Conservation (phyloP, 345 rosid species). For the Aquilaria malaccensis region DNA sequence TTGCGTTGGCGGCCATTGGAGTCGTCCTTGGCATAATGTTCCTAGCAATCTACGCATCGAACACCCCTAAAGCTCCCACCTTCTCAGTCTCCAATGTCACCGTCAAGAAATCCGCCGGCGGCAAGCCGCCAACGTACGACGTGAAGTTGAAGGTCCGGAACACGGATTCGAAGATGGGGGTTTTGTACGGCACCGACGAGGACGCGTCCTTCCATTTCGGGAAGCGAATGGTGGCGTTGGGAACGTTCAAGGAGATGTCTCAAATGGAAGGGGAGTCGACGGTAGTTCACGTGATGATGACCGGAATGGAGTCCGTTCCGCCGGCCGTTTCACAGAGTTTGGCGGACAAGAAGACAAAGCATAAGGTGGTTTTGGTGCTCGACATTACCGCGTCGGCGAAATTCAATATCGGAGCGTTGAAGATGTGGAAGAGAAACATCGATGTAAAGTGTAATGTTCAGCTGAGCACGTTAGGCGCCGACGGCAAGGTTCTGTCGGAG, state of each 20-base stretch:
- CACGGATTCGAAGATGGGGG: slow-evolving; percentile 25
- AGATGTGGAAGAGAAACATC: slow-evolving; percentile 24
- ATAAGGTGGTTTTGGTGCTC: slow-evolving; percentile 18
- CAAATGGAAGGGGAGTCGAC: slow-evolving; percentile 20
- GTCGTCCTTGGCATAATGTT: slow-evolving; percentile 14
- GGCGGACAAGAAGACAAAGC: slow-evolving; percentile 12
- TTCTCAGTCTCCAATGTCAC: slow-evolving; percentile 16
- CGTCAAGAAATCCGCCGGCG: slow-evolving; percentile 9
- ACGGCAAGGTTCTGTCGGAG: slow-evolving; percentile 35
- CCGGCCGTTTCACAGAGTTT: slow-evolving; percentile 11
- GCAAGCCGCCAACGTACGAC: slow-evolving; percentile 9
- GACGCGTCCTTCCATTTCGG: slow-evolving; percentile 24
- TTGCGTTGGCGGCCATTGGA: slow-evolving; percentile 17
- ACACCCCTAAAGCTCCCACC: slow-evolving; percentile 17
- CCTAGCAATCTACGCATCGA: slow-evolving; percentile 2
- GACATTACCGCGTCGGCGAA: slow-evolving; percentile 20
- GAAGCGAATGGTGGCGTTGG: slow-evolving; percentile 30
- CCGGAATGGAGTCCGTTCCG: slow-evolving; percentile 18
- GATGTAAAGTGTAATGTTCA: slow-evolving; percentile 43
- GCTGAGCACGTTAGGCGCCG: slow-evolving; percentile 34
- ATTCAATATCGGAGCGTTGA: slow-evolving; percentile 23
- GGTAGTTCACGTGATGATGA: slow-evolving; percentile 7
- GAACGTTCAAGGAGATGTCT: slow-evolving; percentile 23
- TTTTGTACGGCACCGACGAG: slow-evolving; percentile 23
- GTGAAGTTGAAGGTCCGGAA: slow-evolving; percentile 29